These are phyloP conservation scores for Acanthamoeba divionensis DNA, from an alignment of 208 protist species.

Conservation along the genomic window DNA sequence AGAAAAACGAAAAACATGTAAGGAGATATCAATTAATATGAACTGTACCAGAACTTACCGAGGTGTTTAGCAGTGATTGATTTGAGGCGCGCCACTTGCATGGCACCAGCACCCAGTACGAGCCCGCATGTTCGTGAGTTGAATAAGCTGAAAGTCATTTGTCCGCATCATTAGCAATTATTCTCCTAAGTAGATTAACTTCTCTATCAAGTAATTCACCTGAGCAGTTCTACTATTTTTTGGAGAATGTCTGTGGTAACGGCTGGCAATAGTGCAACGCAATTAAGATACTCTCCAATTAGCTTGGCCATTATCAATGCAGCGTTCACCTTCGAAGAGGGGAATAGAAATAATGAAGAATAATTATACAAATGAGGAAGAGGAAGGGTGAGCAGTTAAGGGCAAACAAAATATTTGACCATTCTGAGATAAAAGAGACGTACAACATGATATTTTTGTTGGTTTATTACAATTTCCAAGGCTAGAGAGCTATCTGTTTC, in stretches of 20 bases:
- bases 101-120: conserved; percentile 66
- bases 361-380: too few species aligned
- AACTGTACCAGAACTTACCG: neutral
- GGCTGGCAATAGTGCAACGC: conserved; percentile 17
- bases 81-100: conserved; percentile 70
- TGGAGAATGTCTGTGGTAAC: conserved; percentile 60
- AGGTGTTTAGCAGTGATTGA: conserved; percentile 75
- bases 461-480: neutral
- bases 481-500: too few species aligned
- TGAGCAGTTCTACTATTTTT: conserved; percentile 55
- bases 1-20: neutral
- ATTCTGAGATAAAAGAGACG: too few species aligned
- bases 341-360: too few species aligned
- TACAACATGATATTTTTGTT: neutral
- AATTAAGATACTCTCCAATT: conserved; percentile 28
- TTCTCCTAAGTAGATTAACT: neutral
- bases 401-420: too few species aligned
- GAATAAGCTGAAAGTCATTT: conserved; percentile 60
- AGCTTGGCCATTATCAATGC: conserved; percentile 40
- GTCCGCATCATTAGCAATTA: neutral
- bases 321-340: conserved; percentile 46
- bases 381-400: too few species aligned
- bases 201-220: neutral
- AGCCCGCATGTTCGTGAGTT: conserved; percentile 64
- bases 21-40: neutral